These are phyloP conservation scores for Adansonia rubrostipa DNA, from an alignment of 441 rosid species.

Conservation along the genomic window DNA sequence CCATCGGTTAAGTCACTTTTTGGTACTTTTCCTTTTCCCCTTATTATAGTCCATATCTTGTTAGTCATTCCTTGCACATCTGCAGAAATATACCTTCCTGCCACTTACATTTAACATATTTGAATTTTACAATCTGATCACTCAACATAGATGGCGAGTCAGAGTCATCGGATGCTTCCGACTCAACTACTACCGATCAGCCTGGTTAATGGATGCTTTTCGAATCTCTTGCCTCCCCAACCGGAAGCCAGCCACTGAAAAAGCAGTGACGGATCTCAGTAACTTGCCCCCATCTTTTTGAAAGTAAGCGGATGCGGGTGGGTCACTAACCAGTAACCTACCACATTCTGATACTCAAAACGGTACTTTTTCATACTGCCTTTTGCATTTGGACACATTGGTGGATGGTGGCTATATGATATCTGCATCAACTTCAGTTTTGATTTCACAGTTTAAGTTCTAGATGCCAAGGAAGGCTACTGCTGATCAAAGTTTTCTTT, in stretches of 20 bases:
- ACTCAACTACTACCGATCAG: constrained; percentile 36
- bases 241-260: constrained; percentile 34
- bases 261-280: constrained; percentile 38
- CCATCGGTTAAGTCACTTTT: constrained; percentile 64
- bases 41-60: background rate
- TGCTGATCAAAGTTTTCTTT: background rate
- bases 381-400: background rate
- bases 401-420: constrained; percentile 9
- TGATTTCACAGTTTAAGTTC: background rate
- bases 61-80: background rate
- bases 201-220: constrained; percentile 51
- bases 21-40: constrained; percentile 40
- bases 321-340: background rate
- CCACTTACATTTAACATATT: constrained; percentile 7
- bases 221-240: constrained; percentile 44
- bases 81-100: background rate
- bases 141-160: constrained; percentile 57
- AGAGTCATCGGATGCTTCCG: constrained; percentile 50
- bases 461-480: constrained; percentile 21
- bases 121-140: background rate
- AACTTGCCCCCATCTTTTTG: constrained; percentile 8
- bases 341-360: background rate
- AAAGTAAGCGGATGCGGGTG: background rate
- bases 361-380: constrained; percentile 7
- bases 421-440: constrained; percentile 7